These are phyloP conservation scores for Aspergillus haitiensis DNA, from an alignment of 495 filamentous ascomycete genomes.

Conservation along the genomic window DNA sequence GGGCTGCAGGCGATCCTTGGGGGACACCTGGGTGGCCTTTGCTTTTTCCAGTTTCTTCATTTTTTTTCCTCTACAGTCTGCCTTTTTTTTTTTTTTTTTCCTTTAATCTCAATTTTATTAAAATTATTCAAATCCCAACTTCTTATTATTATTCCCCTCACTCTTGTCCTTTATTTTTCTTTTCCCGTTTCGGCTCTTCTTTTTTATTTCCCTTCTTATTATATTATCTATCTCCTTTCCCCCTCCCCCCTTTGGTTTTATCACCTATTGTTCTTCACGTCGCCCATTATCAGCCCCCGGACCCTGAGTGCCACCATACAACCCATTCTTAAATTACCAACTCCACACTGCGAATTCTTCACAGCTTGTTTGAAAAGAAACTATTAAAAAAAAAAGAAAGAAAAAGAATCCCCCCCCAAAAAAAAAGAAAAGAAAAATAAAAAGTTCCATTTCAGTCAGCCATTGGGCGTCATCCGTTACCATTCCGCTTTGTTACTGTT, in stretches of 20 bases:
- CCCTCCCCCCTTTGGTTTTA: neutral
- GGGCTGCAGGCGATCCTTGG: constrained; percentile 44
- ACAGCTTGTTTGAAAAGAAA: neutral
- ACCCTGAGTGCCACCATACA: neutral
- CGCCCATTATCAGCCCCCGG: neutral
- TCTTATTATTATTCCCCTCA: neutral
- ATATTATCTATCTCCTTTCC: neutral
- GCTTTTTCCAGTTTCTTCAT: constrained; percentile 13
- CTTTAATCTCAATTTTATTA: constrained; percentile 11
- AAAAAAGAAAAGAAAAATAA: neutral
- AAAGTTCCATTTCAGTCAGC: neutral
- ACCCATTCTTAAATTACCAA: neutral
- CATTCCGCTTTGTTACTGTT: constrained; percentile 14
- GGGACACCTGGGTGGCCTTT: constrained; percentile 28
- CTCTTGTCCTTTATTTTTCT: constrained; percentile 9
- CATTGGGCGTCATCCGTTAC: constrained; percentile 15
- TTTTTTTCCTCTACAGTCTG: constrained; percentile 17
- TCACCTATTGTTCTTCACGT: neutral
- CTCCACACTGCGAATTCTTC: neutral
- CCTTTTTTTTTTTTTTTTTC: constrained; percentile 23
- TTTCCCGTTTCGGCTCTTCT: neutral
- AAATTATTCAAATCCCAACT: constrained; percentile 16
- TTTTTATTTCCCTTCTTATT: neutral
- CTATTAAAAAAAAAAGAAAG: no score
- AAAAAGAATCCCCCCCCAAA: no score